Base-by-base conservation (phyloP, 2,329 filamentous ascomycete genomes). In the Zymoseptoria brevis region DNA sequence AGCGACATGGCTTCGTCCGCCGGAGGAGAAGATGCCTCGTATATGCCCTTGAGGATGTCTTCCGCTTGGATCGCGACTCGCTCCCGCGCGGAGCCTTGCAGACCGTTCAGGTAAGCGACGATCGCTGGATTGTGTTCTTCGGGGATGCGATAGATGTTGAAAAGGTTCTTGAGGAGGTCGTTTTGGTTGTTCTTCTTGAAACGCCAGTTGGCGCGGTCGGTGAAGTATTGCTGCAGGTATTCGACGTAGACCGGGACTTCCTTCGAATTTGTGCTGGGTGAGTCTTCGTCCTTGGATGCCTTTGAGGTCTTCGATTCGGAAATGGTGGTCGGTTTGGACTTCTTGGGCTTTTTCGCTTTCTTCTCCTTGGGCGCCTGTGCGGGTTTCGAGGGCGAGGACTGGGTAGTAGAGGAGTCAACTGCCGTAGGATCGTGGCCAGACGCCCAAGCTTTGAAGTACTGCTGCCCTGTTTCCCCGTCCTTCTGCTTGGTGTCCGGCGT, bases 131-230 rank as follows among this genome's bases (percentile, higher is more conserved):
- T 85, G 74, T 93, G 83, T 60, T 81, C 77, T 16, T 85, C 76
- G 0, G 91, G 89, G 50, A 96, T 83, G 50, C 83, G 82, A 67
- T 85, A 83, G 64, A 85, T 76, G 66, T 89, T 85, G 71, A 95
- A 89, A 52, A 88, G 76, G 77, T 95, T 86, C 73, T 94, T 93
- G 71, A 96, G 83, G 11, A 96, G 79, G 66, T 89, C 84, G 57
- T 87, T 89, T 74, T 96, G 92, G 71, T 90, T 85, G 67, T 90
- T 92, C 77, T 96, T 96, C 78, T 95, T 96, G 79, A 96, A 97
- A 74, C 96, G 96, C 93, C 93, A 97, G 66, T 79, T 80, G 8
- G 81, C 78, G 59, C 85, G 85, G 61, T 85, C 81, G 57, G 81
- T 81, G 74, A 89, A 81, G 81, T 91, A 96, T 71, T 87, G 84